These are phyloP conservation scores for Ophiocordyceps sinensis DNA, from an alignment of 2,329 filamentous ascomycete species.

Conservation along the genomic window DNA sequence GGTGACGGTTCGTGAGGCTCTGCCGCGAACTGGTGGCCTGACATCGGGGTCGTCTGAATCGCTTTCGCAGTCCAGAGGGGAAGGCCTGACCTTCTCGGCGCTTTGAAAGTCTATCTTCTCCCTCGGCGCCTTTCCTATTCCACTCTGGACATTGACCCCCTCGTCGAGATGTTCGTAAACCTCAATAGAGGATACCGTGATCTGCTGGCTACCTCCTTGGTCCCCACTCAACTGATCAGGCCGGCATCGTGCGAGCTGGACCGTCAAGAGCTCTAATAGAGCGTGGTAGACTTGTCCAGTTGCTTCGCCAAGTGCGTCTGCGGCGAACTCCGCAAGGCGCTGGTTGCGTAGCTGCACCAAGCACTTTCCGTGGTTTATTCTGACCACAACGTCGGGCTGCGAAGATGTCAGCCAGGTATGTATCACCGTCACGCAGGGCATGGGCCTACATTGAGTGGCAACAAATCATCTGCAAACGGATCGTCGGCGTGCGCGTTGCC, in stretches of 20 bases:
- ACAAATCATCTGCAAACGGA: conserved; percentile 22
- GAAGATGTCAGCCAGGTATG: conserved; percentile 12
- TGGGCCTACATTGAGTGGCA: conserved; percentile 37
- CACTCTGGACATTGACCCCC: conserved; percentile 35
- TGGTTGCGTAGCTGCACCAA: conserved; percentile 69
- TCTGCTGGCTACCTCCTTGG: conserved; percentile 13
- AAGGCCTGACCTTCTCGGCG: conserved; percentile 32
- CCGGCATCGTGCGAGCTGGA: conserved; percentile 52
- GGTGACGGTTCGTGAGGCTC: conserved; percentile 5
- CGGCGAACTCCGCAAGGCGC: conserved; percentile 58
- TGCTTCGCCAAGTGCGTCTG: conserved; percentile 53
- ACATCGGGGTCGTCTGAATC: conserved; percentile 20
- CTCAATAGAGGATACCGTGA: conserved; percentile 35
- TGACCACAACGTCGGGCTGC: conserved; percentile 58
- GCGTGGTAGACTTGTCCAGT: conserved; percentile 68
- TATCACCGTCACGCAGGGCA: too few relatives aligned
- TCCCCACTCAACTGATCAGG: conserved; percentile 31
- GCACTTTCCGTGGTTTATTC: conserved; percentile 76
- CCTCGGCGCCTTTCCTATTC: conserved; percentile 40
- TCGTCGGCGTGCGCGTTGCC: conserved; percentile 19
- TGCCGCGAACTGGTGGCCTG: conserved; percentile 8
- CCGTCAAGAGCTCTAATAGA: conserved; percentile 56
- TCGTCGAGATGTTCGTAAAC: conserved; percentile 40
- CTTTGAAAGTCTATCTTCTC: conserved; percentile 30
- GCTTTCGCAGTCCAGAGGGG: conserved; percentile 17